A percentile compares a stretch with the other conserved stretches of the same genome.
These are phyloP conservation scores for Raddia distichophylla DNA, from an alignment of 176 grass and related monocot species.

Conservation along the genomic window DNA sequence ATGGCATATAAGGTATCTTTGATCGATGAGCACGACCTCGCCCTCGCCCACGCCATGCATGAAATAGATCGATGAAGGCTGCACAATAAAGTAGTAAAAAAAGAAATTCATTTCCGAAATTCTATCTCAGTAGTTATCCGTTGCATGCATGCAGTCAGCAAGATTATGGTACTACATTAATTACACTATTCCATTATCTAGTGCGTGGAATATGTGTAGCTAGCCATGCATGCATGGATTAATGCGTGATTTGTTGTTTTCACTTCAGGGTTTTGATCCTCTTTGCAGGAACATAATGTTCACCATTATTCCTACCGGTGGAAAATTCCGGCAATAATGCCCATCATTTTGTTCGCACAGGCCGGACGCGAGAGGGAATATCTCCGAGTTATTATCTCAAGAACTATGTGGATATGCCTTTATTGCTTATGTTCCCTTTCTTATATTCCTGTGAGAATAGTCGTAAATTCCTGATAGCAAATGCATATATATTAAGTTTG, in stretches of 20 bases:
- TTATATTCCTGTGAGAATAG: slow-evolving; percentile 34
- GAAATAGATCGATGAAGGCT: slow-evolving; percentile 1
- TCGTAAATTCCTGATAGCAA: slow-evolving; percentile 28
- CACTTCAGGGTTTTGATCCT: background rate
- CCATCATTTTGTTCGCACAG: slow-evolving; percentile 26
- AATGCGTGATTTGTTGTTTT: background rate
- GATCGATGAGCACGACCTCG: slow-evolving; percentile 17
- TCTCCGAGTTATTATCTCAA: slow-evolving; percentile 25
- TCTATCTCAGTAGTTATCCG: background rate
- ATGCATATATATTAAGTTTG: background rate
- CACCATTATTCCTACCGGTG: slow-evolving; percentile 18
- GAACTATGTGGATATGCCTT: background rate
- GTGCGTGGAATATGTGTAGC: background rate
- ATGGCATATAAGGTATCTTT: slow-evolving; percentile 44
- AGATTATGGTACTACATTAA: background rate
- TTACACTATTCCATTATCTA: background rate
- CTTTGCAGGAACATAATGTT: slow-evolving; percentile 24
- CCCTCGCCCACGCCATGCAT: background rate
- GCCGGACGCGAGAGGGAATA: background rate
- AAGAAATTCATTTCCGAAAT: slow-evolving; percentile 1
- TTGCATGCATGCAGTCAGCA: background rate
- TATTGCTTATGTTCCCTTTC: background rate
- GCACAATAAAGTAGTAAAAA: background rate
- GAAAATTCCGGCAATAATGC: slow-evolving; percentile 46
- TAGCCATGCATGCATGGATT: background rate